Percentiles rank a stretch among this genome's conserved stretches.
Evolutionary conservation across 2,329 filamentous ascomycete species (phyloP).

Genomic region (Cercospora nicotianae): DNA sequence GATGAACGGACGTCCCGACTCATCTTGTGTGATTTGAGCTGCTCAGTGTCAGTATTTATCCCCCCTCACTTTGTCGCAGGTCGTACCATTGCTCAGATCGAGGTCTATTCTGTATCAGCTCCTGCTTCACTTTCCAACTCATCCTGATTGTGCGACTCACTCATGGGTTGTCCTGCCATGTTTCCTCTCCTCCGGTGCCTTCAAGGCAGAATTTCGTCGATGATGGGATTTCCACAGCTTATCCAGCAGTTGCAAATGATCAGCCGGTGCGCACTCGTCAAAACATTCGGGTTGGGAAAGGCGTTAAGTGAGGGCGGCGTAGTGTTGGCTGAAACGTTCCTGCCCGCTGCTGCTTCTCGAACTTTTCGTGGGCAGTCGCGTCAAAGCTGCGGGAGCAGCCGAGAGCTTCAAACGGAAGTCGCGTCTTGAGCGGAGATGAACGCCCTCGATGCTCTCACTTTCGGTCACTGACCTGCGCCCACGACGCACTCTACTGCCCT

Average conservation of each 20-base stretch:
- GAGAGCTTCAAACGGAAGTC: constrained; percentile 11
- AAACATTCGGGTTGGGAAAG: neutral
- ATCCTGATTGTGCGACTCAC: constrained; percentile 66
- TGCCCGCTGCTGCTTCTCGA: constrained; percentile 7
- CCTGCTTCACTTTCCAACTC: constrained; percentile 17
- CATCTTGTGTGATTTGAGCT: constrained; percentile 88
- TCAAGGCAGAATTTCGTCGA: neutral
- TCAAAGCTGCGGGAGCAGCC: constrained; percentile 2
- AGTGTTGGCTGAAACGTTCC: constrained; percentile 5
- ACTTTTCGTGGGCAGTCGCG: constrained; percentile 14
- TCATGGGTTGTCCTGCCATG: constrained; percentile 56
- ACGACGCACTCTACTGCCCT: neutral
- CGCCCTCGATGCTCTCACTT: neutral
- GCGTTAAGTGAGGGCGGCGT: neutral
- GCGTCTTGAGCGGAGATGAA: neutral
- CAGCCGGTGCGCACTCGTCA: neutral
- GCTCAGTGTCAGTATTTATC: constrained; percentile 26
- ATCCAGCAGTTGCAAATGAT: constrained; percentile 1
- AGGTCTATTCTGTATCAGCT: constrained; percentile 58
- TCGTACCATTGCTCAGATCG: constrained; percentile 77
- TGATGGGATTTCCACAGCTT: neutral
- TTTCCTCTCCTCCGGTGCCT: constrained; percentile 34
- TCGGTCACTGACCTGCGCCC: neutral
- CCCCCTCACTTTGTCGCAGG: constrained; percentile 5
- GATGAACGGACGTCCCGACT: constrained; percentile 95